Percentiles rank a stretch among this genome's conserved stretches.
Conservation (phyloP, 1,139 yeast genomes). For the Eremothecium cymbalariae region DNA sequence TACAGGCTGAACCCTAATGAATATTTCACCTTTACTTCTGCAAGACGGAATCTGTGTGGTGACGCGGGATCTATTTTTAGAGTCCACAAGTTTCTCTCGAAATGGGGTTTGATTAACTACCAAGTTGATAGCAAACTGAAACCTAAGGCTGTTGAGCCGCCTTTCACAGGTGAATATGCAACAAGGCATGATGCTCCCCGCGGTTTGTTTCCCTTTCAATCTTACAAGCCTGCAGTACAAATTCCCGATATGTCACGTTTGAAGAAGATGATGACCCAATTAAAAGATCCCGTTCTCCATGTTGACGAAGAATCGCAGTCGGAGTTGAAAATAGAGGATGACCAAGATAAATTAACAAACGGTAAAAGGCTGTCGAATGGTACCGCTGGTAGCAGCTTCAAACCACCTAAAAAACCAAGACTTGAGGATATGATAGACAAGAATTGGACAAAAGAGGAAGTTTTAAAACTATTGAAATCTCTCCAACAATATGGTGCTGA, state of each 20-base stretch:
- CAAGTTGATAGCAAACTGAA: slow-evolving; percentile 65
- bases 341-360: slow-evolving; percentile 15
- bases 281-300: slow-evolving; percentile 5
- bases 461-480: slow-evolving; percentile 52
- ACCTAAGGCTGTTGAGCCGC: slow-evolving; percentile 64
- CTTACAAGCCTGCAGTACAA: slow-evolving; percentile 50
- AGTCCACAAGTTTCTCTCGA: slow-evolving; percentile 77
- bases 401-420: slow-evolving; percentile 38
- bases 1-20: slow-evolving; percentile 91
- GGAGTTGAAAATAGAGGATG: slow-evolving; percentile 5
- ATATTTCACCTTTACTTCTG: slow-evolving; percentile 85
- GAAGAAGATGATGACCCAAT: slow-evolving; percentile 40
- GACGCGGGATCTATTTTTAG: slow-evolving; percentile 93
- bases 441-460: slow-evolving; percentile 61
- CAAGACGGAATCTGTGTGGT: slow-evolving; percentile 89
- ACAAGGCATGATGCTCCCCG: slow-evolving; percentile 84
- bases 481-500: slow-evolving; percentile 52
- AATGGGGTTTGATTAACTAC: slow-evolving; percentile 96
- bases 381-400: slow-evolving; percentile 6
- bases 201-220: slow-evolving; percentile 89
- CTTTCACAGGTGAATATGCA: slow-evolving; percentile 60
- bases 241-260: slow-evolving; percentile 49
- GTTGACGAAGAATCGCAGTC: not conserved
- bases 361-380: slow-evolving; percentile 10
- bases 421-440: slow-evolving; percentile 35